phyloP scores from a whole-genome alignment of 2,329 filamentous ascomycete genomes.

The Lecanicillium sp. region DNA sequence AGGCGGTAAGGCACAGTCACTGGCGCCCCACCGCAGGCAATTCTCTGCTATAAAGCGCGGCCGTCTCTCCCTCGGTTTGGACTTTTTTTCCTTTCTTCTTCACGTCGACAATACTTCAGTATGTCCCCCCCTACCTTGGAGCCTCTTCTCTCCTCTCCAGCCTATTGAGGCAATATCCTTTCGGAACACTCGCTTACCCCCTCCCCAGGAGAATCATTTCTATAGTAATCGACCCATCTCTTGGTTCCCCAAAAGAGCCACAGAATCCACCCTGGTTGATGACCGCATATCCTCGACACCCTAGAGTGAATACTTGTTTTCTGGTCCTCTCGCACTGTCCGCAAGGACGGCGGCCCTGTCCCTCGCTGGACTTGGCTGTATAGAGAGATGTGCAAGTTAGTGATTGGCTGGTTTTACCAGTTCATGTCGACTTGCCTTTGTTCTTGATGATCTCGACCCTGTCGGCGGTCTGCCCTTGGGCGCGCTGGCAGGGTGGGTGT shows the following conservation, averaged over 20 bases:
- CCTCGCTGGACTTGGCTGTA: conserved; percentile 44
- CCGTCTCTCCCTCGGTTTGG: conserved; percentile 25
- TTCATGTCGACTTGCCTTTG: conserved; percentile 14
- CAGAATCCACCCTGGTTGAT: conserved; percentile 95
- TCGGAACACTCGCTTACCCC: conserved; percentile 19
- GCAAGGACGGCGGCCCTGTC: conserved; percentile 51
- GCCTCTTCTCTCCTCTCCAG: conserved; percentile 10
- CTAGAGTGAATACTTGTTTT: conserved; percentile 71
- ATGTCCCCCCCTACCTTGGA: conserved; percentile 30
- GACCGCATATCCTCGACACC: conserved; percentile 78
- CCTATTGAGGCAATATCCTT: not conserved
- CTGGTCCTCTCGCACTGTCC: conserved; percentile 53
- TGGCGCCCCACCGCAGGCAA: conserved; percentile 8
- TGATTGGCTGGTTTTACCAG: conserved; percentile 15
- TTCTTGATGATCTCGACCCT: conserved; percentile 85
- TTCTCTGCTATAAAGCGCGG: conserved; percentile 35
- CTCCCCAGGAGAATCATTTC: conserved; percentile 77
- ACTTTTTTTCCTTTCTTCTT: conserved; percentile 46
- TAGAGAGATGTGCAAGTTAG: conserved; percentile 60
- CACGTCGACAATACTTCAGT: conserved; percentile 60
- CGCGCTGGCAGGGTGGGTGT: conserved; percentile 71
- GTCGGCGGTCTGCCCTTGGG: conserved; percentile 67
- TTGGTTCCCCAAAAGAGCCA: conserved; percentile 90
- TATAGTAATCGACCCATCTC: conserved; percentile 90
- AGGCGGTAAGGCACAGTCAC: conserved; percentile 28